Conservation (phyloP, 257 asterid genomes). For the Agastache rugosa region DNA sequence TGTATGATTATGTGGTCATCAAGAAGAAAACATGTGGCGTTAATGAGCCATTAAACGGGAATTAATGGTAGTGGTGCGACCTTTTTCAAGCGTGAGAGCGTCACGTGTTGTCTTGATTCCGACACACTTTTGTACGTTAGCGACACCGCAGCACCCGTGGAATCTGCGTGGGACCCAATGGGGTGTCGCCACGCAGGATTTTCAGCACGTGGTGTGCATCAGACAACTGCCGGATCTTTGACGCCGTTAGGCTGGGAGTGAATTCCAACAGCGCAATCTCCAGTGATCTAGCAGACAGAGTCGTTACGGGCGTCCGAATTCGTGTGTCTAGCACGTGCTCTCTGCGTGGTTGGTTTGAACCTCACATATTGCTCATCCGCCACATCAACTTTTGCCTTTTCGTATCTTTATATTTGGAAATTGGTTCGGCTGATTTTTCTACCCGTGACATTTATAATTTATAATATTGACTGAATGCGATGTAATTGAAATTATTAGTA, state of each 20-base stretch:
- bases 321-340: slow-evolving; percentile 38
- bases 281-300: slow-evolving; percentile 18
- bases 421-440: neutral
- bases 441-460: neutral
- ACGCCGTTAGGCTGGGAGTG: slow-evolving; percentile 30
- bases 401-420: neutral
- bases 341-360: slow-evolving; percentile 34
- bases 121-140: slow-evolving; percentile 53
- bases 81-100: slow-evolving; percentile 44
- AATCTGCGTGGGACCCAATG: slow-evolving; percentile 23
- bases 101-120: slow-evolving; percentile 44
- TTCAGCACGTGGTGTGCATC: neutral
- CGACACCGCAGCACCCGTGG: slow-evolving; percentile 31
- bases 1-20: neutral
- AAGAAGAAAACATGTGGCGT: neutral
- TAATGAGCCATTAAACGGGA: neutral
- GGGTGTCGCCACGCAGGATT: slow-evolving; percentile 36
- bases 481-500: neutral
- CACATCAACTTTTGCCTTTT: neutral
- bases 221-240: neutral
- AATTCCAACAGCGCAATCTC: neutral
- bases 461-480: neutral
- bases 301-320: slow-evolving; percentile 30
- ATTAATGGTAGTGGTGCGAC: slow-evolving; percentile 16
- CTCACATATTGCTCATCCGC: slow-evolving; percentile 22